phyloP scores from a whole-genome alignment of 225 moss, liverwort and hornwort genomes.

The Neckera pumila region DNA sequence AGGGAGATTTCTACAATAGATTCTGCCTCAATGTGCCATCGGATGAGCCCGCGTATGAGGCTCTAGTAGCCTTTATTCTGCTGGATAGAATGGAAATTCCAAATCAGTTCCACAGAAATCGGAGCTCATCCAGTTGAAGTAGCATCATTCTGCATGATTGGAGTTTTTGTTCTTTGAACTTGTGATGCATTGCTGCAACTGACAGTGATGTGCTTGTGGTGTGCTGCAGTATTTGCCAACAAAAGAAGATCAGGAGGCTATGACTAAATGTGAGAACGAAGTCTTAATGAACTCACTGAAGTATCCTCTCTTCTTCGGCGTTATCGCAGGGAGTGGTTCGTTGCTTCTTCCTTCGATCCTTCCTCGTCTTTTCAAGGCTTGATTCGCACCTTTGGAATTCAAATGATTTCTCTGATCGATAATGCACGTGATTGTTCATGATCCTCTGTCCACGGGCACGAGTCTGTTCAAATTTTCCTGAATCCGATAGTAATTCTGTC shows the following conservation, averaged over 20 bases:
- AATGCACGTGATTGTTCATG: neutral
- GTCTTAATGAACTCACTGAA: constrained; percentile 6
- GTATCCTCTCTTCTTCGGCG: constrained; percentile 43
- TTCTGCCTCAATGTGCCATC: neutral
- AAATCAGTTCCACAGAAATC: neutral
- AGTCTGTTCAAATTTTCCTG: neutral
- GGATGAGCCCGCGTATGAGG: too few relatives aligned
- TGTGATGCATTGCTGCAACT: neutral
- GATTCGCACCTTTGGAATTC: neutral
- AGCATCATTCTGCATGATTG: neutral
- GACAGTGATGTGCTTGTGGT: neutral
- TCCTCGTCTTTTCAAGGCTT: neutral
- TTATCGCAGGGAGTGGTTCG: constrained; percentile 37
- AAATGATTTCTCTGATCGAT: neutral
- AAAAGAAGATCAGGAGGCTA: constrained; percentile 15
- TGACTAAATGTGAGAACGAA: constrained; percentile 33
- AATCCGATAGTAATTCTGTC: neutral
- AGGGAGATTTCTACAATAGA: neutral
- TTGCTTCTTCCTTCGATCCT: neutral
- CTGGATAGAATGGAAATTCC: neutral
- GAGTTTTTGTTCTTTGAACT: neutral
- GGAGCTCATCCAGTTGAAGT: neutral
- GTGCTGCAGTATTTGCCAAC: constrained; percentile 22
- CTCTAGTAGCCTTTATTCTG: neutral
- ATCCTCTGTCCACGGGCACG: neutral